Evolutionary conservation across 768 basidiomycete species (phyloP), one percentile per base, ranked within the genome.

Genomic region (Serendipita sp.): DNA sequence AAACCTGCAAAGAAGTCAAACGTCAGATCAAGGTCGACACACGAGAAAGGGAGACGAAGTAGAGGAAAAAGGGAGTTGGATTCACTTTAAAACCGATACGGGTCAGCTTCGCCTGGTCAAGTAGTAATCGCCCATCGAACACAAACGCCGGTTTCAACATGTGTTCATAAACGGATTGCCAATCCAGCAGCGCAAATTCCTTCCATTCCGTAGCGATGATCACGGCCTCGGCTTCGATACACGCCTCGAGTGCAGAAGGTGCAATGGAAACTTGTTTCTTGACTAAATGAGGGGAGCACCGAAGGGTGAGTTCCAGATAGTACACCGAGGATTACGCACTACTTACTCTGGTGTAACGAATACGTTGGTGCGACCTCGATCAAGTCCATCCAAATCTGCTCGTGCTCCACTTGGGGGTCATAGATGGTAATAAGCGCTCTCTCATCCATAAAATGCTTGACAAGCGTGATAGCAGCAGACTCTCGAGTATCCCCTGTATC

Each of bases 111-210:
- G 84, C 83, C 9, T 82, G 83, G 70, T 98, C 88, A 45, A 97
- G 79, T 69, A 97, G 79, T 65, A 96, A 76, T 33, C 93, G 82
- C 3, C 93, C 93, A 71, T 98, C 95, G 69, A 97, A 97, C 66
- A 99, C 80, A 70, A 96, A 98, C 3, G 96, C 95, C n/a, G 96
- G 96, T 79, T 98, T 96, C 70, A 86, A 88, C 91, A 97, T 97
- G 69, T 78, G 75, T 60, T 76, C 72, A 75, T 97, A 96, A 43
- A 97, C 87, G 38, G 76, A 75, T 68, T 81, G 72, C 96, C 96
- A 99, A 74, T 94, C 84, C 66, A 99, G 88, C 42, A 85, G 81
- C 70, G 81, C 81, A 82, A 99, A 99, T 75, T 97, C 94, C 72
- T 86, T 90, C 95, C 93, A 96, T 74, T 95, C 95, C 2, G 96